phyloP scores from a whole-genome alignment of 2,329 filamentous ascomycete genomes.

The Fusarium brachygibbosum region DNA sequence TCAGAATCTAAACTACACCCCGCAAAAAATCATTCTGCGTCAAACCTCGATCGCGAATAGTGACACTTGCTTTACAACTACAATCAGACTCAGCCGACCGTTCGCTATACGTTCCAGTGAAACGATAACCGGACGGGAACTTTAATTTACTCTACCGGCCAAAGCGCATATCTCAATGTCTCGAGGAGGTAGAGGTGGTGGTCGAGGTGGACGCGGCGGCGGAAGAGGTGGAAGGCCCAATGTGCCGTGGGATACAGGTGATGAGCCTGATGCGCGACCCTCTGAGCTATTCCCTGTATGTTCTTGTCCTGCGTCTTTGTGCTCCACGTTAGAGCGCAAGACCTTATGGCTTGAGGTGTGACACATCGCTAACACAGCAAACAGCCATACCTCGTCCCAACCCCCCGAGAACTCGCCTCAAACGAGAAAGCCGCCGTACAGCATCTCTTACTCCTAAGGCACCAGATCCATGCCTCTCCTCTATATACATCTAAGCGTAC shows the following conservation, averaged over 20 bases:
- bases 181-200: slow-evolving; percentile 66
- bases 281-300: slow-evolving; percentile 72
- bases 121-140: not conserved
- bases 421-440: slow-evolving; percentile 64
- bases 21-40: slow-evolving; percentile 44
- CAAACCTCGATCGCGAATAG: slow-evolving; percentile 31
- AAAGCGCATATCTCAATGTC: slow-evolving; percentile 58
- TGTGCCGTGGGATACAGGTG: slow-evolving; percentile 66
- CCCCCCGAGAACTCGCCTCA: slow-evolving; percentile 58
- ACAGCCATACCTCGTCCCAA: slow-evolving; percentile 65
- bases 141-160: not conserved
- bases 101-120: not conserved
- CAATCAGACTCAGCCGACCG: not conserved
- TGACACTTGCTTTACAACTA: slow-evolving; percentile 2
- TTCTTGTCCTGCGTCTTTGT: not conserved
- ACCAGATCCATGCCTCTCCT: slow-evolving; percentile 67
- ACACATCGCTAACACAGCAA: slow-evolving; percentile 21
- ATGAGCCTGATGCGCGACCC: slow-evolving; percentile 69
- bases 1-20: slow-evolving; percentile 34
- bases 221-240: slow-evolving; percentile 61
- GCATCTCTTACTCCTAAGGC: slow-evolving; percentile 68
- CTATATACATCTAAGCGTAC: slow-evolving; percentile 70
- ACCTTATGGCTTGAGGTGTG: slow-evolving; percentile 6
- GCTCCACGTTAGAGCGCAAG: not conserved
- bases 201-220: slow-evolving; percentile 64